These are phyloP conservation scores for Kwoniella bestiolae DNA, from an alignment of 768 basidiomycete species.

Conservation along the genomic window DNA sequence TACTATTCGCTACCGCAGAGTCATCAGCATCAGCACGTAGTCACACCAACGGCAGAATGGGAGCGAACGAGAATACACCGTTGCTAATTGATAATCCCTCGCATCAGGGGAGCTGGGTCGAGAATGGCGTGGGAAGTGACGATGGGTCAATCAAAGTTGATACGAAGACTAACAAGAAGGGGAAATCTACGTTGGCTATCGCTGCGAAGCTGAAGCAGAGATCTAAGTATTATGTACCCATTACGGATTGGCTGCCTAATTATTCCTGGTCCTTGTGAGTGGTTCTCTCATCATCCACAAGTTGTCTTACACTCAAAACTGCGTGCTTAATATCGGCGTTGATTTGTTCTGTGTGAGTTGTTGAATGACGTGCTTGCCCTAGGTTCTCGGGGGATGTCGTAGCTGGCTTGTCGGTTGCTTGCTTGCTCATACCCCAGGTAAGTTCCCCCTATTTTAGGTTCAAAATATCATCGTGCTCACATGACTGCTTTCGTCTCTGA, in stretches of 20 bases:
- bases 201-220: slow-evolving; percentile 51
- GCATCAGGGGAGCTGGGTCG: too few species aligned
- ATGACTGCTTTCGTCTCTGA: background rate
- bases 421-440: slow-evolving; percentile 57
- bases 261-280: slow-evolving; percentile 53
- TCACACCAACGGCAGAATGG: background rate
- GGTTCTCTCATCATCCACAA: slow-evolving; percentile 14
- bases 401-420: slow-evolving; percentile 78
- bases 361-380: background rate
- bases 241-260: slow-evolving; percentile 56
- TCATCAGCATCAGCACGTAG: background rate
- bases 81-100: background rate
- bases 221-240: slow-evolving; percentile 56
- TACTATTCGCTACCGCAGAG: slow-evolving; percentile 1
- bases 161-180: slow-evolving; percentile 7
- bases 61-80: slow-evolving; percentile 12
- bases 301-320: background rate
- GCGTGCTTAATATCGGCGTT: too few species aligned
- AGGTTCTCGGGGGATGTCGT: slow-evolving; percentile 74
- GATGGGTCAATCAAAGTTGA: background rate
- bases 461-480: background rate
- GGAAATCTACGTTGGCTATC: background rate
- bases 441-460: background rate
- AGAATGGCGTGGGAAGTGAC: background rate
- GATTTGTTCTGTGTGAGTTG: background rate